Evolutionary conservation across 306 rosid genomes (phyloP), one percentile per base, ranked within the genome.

Genomic region (Purshia tridentata): DNA sequence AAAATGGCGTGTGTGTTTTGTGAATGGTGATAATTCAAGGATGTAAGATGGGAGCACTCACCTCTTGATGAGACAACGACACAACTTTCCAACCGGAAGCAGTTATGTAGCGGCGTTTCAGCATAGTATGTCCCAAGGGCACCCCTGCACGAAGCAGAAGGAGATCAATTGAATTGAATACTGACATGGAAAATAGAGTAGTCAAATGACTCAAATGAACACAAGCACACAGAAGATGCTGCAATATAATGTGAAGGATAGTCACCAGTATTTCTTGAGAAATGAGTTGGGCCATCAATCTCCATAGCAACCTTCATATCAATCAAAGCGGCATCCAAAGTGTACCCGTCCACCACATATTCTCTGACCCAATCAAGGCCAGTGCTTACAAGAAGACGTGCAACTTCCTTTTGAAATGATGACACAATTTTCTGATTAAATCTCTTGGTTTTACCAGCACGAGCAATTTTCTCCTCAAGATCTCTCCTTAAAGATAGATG

Each of bases 281-380:
- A 94, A 85, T 94, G 98, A 13, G 97, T 89, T 65, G 97, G 97
- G 60, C 98, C 98, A 83, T 94, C 97, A 77, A 94, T 94, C 83
- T 94, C 98, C 84, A 94, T 52, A 77, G 92, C 97, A 78, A 94
- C 75, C 84, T 85, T 89, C 88, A 86, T 89, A 80, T 86, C 92
- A 72, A 85, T 70, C 70, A 89, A 4, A 60, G 86, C 96, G 12
- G 96, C 97, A 76, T 94, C 98, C 81, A 91, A 74, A 56, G 95
- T 81, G 86, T 91, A 93, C 62, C 88, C 91, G 52, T 89, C 96
- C 39, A 88, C 81, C 54, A 58, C 89, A 74, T 86, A 82, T 78
- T 94, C 98, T 82, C 78, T 87, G 64, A 84, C 83, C 97, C 96
- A 94, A 35, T 89, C 82, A 6, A 86, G 96, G 65, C 98, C 97